These are phyloP conservation scores for Salix viminalis DNA, from an alignment of 345 rosid species.

Conservation along the genomic window DNA sequence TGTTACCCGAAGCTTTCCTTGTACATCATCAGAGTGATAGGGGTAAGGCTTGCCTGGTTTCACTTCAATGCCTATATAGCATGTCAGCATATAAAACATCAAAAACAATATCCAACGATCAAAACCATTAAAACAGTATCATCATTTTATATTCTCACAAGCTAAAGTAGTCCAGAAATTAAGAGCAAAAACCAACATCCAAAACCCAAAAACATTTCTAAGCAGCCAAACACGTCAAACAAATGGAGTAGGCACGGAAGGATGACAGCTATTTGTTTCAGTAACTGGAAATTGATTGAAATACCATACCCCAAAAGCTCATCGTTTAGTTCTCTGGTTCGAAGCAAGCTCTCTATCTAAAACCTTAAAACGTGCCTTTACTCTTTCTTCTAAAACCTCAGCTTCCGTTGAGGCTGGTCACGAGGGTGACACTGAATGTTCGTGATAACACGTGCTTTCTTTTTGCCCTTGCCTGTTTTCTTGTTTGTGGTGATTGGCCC, in stretches of 20 bases:
- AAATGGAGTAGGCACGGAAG: background rate
- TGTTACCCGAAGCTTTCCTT: conserved; percentile 69
- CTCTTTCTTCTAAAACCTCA: conserved; percentile 6
- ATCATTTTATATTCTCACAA: background rate
- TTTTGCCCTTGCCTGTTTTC: background rate
- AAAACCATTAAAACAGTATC: background rate
- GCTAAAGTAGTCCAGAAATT: background rate
- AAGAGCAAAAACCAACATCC: background rate
- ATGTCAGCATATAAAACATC: background rate
- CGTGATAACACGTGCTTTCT: conserved; percentile 4
- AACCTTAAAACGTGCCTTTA: background rate
- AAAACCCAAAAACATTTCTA: background rate
- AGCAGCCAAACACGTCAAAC: background rate
- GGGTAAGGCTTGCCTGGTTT: conserved; percentile 78
- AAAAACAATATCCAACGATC: background rate
- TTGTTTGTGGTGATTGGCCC: background rate
- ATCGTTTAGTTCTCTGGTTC: background rate
- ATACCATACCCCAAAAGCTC: conserved; percentile 16
- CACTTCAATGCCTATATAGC: conserved; percentile 65
- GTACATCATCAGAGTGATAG: conserved; percentile 48
- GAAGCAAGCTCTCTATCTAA: background rate
- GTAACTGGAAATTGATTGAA: background rate
- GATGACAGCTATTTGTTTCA: background rate
- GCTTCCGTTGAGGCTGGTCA: background rate
- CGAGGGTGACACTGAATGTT: background rate